phyloP scores from a whole-genome alignment of 805 yeast genomes.

The Nakazawaea ishiwadae region DNA sequence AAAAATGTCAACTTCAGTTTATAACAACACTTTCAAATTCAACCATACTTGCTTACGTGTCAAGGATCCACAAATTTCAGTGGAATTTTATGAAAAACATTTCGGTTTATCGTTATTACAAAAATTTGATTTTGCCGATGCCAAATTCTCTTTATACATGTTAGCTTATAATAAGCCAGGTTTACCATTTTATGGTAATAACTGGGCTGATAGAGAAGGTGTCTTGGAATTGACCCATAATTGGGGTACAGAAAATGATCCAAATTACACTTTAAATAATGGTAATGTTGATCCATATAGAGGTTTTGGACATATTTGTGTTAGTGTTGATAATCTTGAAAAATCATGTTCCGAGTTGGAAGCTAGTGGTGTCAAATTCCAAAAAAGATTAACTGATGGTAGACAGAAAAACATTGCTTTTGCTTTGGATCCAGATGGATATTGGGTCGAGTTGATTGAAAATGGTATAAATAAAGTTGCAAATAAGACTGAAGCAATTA shows the following conservation, averaged over 20 bases:
- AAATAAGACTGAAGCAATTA: conserved; percentile 30
- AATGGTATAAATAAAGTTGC: conserved; percentile 40
- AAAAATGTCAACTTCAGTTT: conserved; percentile 11
- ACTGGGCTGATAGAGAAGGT: conserved; percentile 48
- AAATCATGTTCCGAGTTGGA: conserved; percentile 56
- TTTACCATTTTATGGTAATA: conserved; percentile 32
- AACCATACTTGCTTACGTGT: conserved; percentile 80
- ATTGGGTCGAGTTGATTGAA: conserved; percentile 90
- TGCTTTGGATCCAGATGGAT: conserved; percentile 92
- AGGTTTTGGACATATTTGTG: conserved; percentile 93
- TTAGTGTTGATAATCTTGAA: conserved; percentile 77
- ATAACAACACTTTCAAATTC: conserved; percentile 34
- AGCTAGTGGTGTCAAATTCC: conserved; percentile 61
- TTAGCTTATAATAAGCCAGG: conserved; percentile 49
- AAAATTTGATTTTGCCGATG: conserved; percentile 45
- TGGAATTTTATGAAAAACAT: conserved; percentile 66
- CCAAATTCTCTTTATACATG: conserved; percentile 64
- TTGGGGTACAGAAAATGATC: conserved; percentile 64
- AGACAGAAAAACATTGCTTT: conserved; percentile 92
- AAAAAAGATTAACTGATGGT: conserved; percentile 84
- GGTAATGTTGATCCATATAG: conserved; percentile 84
- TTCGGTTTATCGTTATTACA: conserved; percentile 68
- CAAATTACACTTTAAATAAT: conserved; percentile 54
- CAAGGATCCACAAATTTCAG: conserved; percentile 70
- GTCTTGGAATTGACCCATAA: conserved; percentile 81